Base-by-base conservation (phyloP, 2,329 filamentous ascomycete species). In the Lecanicillium sp. region DNA sequence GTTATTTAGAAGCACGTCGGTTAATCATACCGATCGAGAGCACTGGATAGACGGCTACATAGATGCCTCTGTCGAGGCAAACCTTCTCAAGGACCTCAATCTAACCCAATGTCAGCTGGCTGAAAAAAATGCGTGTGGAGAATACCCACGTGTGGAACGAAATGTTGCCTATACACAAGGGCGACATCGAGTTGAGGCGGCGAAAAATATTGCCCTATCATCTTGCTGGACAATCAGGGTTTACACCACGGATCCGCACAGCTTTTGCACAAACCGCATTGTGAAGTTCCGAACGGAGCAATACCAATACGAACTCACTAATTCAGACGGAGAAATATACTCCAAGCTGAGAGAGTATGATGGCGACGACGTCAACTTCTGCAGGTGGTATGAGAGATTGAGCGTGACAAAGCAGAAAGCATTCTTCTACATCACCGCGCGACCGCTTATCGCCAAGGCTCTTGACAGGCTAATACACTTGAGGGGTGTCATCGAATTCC, bases 401-500 rank as follows among this genome's bases (percentile, higher is more conserved):
- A 32, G 11, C 22, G 6, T n/a, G 18, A 14, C 29, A 14, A 38
- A 38, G 19, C 29, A 15, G 29, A 11, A 27, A 2, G 19, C 8
- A 2, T 25, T 38, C 13, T 9, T 2, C 14, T 14, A 17, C 13
- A 38, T 38, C 14, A 17, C n/a, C n/a, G n/a, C n/a, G n/a, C n/a
- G n/a, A n/a, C n/a, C n/a, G n/a, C n/a, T n/a, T n/a, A n/a, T n/a
- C n/a, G n/a, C n/a, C n/a, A n/a, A n/a, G n/a, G n/a, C n/a, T n/a
- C n/a, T n/a, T n/a, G n/a, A n/a, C n/a, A n/a, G n/a, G n/a, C n/a
- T 41, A 12, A 31, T 41, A 5, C 17, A 35, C 20, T 20, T 37
- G n/a, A 33, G 19, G 9, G 39, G 33, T 19, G 29, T 32, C 6
- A 37, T 41, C 29, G 33, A 41, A 31, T 41, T 29, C 22, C 33